Evolutionary conservation across 495 filamentous ascomycete species (phyloP), one percentile per base, ranked within the genome.

Genomic region (Parachaetomium inaequale): DNA sequence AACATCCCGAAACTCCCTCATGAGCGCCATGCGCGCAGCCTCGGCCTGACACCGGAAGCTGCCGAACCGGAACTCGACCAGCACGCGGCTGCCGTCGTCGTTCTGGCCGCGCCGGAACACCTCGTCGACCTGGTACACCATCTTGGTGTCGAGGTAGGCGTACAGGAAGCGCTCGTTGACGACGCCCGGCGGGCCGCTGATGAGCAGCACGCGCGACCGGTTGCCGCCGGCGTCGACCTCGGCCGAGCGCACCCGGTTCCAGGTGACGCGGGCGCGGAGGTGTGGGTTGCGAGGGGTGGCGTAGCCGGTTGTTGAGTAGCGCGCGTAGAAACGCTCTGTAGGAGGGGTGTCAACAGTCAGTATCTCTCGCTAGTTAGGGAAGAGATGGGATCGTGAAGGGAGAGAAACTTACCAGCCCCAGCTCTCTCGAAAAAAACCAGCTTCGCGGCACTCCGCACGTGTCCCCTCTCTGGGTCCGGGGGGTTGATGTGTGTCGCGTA

Each of bases 11-110:
- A 66, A 71, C 67, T 77, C 74, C 11, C 70, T 62, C 1, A 65
- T 34, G 3, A 79, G 63, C 1, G 75, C 57, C 70, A 73, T 76
- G 19, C 70, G 62, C 2, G 72, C 75, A 0, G 70, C 69, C 63
- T 78, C 73, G 7, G 76, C 68, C 68, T 80, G 77, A 64, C 76
- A 75, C 10, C 74, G 72, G 28, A 68, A 79, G 34, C 75, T 78
- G 2, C 73, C 78, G 51, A 80, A 79, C 2, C 72, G 70, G 61
- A 73, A 75, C 66, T 79, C 76, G 11, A 71, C 29, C 55, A 68
- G 52, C 31, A 57, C 61, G 11, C 66, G 58, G 11, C 3, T 10
- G 28, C 31, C 54, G 17, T 43, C 58, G 23, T 19, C 12, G 51
- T 40, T 61, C 15, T 0, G 14, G 8, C 60, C 60, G 25, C 21